These are phyloP conservation scores for Pharnaceum exiguum DNA, from an alignment of 148 eudicot genomes.

Conservation along the genomic window DNA sequence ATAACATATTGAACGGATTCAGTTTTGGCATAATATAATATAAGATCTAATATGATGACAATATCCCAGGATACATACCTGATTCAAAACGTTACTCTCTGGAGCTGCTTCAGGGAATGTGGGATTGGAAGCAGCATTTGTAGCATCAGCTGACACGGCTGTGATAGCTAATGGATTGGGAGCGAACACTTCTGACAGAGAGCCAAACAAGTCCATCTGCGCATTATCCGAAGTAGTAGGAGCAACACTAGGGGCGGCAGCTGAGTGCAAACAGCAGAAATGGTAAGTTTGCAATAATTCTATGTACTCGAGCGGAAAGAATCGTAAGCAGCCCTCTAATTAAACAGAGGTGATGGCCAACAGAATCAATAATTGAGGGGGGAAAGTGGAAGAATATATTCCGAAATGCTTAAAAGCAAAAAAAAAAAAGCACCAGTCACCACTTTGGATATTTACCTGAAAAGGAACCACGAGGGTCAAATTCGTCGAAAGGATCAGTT, in stretches of 20 bases:
- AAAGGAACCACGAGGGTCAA: constrained; percentile 81
- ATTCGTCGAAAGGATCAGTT: constrained; percentile 67
- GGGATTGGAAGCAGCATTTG: constrained; percentile 28
- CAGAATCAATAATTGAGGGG: too few species aligned
- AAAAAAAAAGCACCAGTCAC: too few species aligned
- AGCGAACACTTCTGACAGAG: constrained; percentile 60
- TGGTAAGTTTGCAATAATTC: constrained; percentile 4
- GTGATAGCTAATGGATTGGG: constrained; percentile 54
- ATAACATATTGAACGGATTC: background rate
- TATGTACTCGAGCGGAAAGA: too few species aligned
- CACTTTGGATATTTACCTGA: constrained; percentile 35
- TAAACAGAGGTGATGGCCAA: too few species aligned
- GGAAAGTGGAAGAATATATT: too few species aligned
- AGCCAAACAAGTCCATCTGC: constrained; percentile 76
- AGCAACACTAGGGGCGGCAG: constrained; percentile 30
- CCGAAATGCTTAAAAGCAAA: too few species aligned
- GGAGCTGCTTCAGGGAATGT: constrained; percentile 36
- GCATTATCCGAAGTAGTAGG: constrained; percentile 44
- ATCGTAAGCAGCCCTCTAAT: too few species aligned
- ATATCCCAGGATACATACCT: constrained; percentile 33
- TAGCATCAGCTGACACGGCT: constrained; percentile 36
- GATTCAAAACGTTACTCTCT: constrained; percentile 31
- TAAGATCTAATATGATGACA: background rate
- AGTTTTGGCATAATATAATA: background rate
- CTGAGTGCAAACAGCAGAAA: background rate